Conservation (phyloP, 345 rosid species). For the Citrus reticulata region DNA sequence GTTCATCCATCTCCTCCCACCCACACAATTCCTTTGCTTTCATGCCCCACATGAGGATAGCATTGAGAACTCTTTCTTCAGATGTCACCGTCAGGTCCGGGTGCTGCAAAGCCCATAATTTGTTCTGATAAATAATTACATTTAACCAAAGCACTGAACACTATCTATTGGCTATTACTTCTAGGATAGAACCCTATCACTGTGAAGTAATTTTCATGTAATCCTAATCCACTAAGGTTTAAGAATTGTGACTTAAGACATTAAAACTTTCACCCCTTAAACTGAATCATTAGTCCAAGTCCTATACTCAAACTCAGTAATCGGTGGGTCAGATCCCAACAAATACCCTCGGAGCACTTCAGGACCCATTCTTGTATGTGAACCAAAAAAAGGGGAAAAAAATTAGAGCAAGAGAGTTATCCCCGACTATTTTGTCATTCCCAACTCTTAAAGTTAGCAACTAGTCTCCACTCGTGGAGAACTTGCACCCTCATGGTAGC, state of each 20-base stretch:
- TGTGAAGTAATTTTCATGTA: not conserved
- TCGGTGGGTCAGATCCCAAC: not conserved
- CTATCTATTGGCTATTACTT: conserved; percentile 9
- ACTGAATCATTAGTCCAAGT: not conserved
- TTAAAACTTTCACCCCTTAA: not conserved
- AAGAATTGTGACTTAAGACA: not conserved
- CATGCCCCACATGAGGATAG: conserved; percentile 89
- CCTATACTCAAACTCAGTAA: not conserved
- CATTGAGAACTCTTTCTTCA: conserved; percentile 85
- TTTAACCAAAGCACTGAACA: not conserved
- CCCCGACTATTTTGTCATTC: not conserved
- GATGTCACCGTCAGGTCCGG: conserved; percentile 90
- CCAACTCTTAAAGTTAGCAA: conserved; percentile 2
- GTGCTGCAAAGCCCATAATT: conserved; percentile 58
- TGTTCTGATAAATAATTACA: conserved; percentile 15
- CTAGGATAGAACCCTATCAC: not conserved
- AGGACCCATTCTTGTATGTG: not conserved
- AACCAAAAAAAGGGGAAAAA: not conserved
- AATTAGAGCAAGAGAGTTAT: not conserved
- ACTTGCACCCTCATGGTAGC: not conserved
- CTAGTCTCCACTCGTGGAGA: not conserved
- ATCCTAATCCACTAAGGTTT: not conserved
- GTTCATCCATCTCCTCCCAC: conserved; percentile 73
- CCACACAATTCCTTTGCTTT: conserved; percentile 55
- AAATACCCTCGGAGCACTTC: not conserved